Conservation (phyloP, 495 filamentous ascomycete species). For the Neurospora sublineolata region DNA sequence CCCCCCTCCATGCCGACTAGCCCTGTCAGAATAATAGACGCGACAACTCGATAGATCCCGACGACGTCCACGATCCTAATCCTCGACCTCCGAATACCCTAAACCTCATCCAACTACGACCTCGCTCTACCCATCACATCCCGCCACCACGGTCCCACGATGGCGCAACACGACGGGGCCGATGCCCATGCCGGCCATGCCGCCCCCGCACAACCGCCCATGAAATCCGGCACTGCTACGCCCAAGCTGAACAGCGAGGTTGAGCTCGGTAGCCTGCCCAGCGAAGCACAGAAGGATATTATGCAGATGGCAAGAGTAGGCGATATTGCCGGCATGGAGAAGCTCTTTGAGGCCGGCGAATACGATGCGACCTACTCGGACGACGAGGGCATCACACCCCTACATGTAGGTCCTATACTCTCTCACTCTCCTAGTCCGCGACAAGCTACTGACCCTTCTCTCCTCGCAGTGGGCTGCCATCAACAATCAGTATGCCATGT, state of each 20-base stretch:
- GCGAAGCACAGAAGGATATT: conserved; percentile 60
- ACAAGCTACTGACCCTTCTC: conserved; percentile 16
- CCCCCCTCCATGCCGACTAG: neutral
- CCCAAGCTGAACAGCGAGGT: conserved; percentile 54
- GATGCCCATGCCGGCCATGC: conserved; percentile 13
- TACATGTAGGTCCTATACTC: conserved; percentile 59
- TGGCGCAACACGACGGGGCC: conserved; percentile 17
- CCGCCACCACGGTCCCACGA: neutral
- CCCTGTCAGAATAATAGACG: neutral
- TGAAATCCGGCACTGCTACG: conserved; percentile 46
- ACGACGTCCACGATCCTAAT: neutral
- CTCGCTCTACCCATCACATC: neutral
- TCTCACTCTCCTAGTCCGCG: neutral
- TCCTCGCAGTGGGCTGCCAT: conserved; percentile 86
- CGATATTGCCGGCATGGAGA: conserved; percentile 77
- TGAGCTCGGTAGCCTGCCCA: conserved; percentile 56
- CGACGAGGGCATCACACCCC: conserved; percentile 82
- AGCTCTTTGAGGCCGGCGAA: conserved; percentile 71
- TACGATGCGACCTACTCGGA: conserved; percentile 71
- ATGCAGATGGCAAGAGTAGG: conserved; percentile 91
- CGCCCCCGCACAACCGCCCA: conserved; percentile 36
- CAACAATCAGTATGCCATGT: conserved; percentile 93
- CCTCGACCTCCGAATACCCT: neutral
- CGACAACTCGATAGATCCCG: neutral
- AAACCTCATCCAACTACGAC: neutral